Base-by-base conservation (phyloP, 2,329 filamentous ascomycete species). In the Lizonia empirigonia region DNA sequence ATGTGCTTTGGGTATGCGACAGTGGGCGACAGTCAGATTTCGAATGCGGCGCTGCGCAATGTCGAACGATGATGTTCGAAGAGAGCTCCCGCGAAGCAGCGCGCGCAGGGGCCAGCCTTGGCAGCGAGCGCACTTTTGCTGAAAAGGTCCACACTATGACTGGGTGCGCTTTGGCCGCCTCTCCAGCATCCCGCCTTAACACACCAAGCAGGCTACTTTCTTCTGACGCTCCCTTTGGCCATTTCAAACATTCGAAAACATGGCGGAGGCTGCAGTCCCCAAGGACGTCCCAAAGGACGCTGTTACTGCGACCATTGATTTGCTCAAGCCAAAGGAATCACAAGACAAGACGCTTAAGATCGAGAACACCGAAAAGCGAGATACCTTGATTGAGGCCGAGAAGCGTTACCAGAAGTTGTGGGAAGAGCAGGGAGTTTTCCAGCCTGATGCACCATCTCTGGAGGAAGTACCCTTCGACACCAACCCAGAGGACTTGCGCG, bases 391-490 rank as follows among this genome's bases (percentile, higher is more conserved):
- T 64, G 85, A 85, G 24, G 83, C 88, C 67, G 93, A 97, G 79
- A 95, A 94, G 78, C 91, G 91, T 72, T 97, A 96, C 77, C 93
- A 97, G 77, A 79, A 86, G 70, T 81, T 87, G 83, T 96, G 91
- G 91, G 84, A 87, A 68, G 80, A 89, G 52, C 80, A 85, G 63
- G 82, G 82, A 58, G 79, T 96, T 63, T 99, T 97, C 82, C 83
- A 97, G 75, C 82, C 87, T 64, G 80, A 97, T 75, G 91, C 94
- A 19, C 94, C 94, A 26, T 85, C 89, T 16, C 85, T 86, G 44
- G 77, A 82, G 58, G 91, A 97, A 63, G 83, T 91, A 58, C 89
- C 91, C 53, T 85, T 88, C 62, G 82, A 87, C 68, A 85, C 88
- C 55, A 85, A 92, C 64, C 80, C 89, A 51, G 84, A 84, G 58